phyloP scores from a whole-genome alignment of 495 filamentous ascomycete species.

The Penicillium coprophilum region DNA sequence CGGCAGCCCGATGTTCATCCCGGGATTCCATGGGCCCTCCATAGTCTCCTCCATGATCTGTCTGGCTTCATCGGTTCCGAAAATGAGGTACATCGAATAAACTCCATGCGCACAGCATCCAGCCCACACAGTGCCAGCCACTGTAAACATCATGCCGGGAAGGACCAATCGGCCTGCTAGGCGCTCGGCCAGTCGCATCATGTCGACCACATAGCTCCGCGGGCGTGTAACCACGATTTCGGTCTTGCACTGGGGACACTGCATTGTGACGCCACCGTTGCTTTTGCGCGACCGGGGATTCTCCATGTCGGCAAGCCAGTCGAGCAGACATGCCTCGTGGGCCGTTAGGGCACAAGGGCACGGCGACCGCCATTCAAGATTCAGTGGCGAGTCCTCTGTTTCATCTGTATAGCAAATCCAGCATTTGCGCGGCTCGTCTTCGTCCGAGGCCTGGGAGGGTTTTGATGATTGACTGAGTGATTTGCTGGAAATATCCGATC shows the following conservation, averaged over 20 bases:
- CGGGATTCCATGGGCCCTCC: slow-evolving; percentile 43
- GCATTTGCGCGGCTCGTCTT: slow-evolving; percentile 65
- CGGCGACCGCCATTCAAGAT: slow-evolving; percentile 77
- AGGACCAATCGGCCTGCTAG: slow-evolving; percentile 58
- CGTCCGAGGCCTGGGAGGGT: slow-evolving; percentile 14
- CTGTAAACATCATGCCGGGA: slow-evolving; percentile 54
- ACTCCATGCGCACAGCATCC: slow-evolving; percentile 59
- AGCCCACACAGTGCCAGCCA: slow-evolving; percentile 53
- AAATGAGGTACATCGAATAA: slow-evolving; percentile 60
- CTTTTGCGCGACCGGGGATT: slow-evolving; percentile 53
- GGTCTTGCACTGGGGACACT: slow-evolving; percentile 85
- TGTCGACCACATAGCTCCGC: slow-evolving; percentile 62
- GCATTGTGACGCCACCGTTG: slow-evolving; percentile 56
- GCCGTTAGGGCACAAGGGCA: slow-evolving; percentile 88
- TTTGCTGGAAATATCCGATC: slow-evolving; percentile 19
- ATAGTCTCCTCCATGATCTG: slow-evolving; percentile 45
- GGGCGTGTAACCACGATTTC: slow-evolving; percentile 74
- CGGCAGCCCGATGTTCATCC: slow-evolving; percentile 55
- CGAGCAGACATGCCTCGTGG: slow-evolving; percentile 85
- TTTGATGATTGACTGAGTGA: slow-evolving; percentile 17
- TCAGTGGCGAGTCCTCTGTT: slow-evolving; percentile 67
- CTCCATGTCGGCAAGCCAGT: slow-evolving; percentile 87
- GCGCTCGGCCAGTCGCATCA: slow-evolving; percentile 54
- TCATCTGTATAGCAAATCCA: slow-evolving; percentile 92
- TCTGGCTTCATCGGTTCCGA: slow-evolving; percentile 58